phyloP scores from a whole-genome alignment of 2,329 filamentous ascomycete species.

The Penicillium sclerotigenum region DNA sequence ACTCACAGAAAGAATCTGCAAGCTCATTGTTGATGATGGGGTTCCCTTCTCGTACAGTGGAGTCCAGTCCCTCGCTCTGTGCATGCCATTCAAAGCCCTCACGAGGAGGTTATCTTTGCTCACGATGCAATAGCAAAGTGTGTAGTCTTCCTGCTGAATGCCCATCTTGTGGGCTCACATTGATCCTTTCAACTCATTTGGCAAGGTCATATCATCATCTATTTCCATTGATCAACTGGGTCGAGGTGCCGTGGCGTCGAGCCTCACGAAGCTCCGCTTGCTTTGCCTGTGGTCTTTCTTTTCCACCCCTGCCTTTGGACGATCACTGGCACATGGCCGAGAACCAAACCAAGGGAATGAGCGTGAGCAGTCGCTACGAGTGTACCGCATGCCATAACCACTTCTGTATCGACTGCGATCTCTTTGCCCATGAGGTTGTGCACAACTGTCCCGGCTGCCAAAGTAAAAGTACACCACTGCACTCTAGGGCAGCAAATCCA shows the following conservation, averaged over 20 bases:
- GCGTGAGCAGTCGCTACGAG: slow-evolving; percentile 82
- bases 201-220: slow-evolving; percentile 91
- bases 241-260: slow-evolving; percentile 78
- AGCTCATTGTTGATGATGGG: slow-evolving; percentile 87
- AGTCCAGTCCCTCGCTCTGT: slow-evolving; percentile 71
- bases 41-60: slow-evolving; percentile 82
- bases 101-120: slow-evolving; percentile 85
- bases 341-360: slow-evolving; percentile 61
- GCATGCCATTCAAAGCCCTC: slow-evolving; percentile 84
- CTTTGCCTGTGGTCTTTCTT: slow-evolving; percentile 71
- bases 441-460: slow-evolving; percentile 95
- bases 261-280: slow-evolving; percentile 65
- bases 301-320: slow-evolving; percentile 55
- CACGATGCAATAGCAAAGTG: slow-evolving; percentile 81
- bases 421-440: slow-evolving; percentile 88
- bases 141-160: slow-evolving; percentile 88
- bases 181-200: slow-evolving; percentile 90
- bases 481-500: slow-evolving; percentile 13
- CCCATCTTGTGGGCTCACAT: slow-evolving; percentile 82
- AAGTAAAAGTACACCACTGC: slow-evolving; percentile 30
- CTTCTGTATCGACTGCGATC: slow-evolving; percentile 97
- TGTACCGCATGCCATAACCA: slow-evolving; percentile 84
- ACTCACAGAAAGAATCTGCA: slow-evolving; percentile 53
- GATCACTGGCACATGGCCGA: slow-evolving; percentile 36
- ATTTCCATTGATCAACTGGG: slow-evolving; percentile 86